Evolutionary conservation across 306 rosid species (phyloP).

Genomic region (Lathyrus aphaca): DNA sequence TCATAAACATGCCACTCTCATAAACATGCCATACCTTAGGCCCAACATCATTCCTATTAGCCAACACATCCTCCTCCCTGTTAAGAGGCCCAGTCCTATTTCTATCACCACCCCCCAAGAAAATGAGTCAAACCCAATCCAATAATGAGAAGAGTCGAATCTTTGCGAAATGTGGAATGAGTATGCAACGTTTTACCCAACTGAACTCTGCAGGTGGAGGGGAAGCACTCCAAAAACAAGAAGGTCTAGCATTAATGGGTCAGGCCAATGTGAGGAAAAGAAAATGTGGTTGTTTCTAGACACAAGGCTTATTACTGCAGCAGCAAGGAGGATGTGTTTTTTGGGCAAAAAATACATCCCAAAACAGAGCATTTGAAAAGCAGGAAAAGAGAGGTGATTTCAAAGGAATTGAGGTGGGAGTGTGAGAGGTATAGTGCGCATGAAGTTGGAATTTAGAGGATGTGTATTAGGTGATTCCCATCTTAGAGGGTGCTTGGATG

Average conservation of each 20-base stretch:
- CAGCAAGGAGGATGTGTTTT: background rate
- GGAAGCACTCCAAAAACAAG: background rate
- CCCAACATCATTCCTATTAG: background rate
- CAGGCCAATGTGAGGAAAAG: background rate
- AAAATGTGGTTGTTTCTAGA: background rate
- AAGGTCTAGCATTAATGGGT: background rate
- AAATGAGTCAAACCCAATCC: background rate
- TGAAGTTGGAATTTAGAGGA: background rate
- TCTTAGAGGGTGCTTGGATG: background rate
- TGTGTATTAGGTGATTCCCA: background rate
- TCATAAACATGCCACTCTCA: background rate
- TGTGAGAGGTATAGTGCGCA: no score
- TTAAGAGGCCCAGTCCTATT: background rate
- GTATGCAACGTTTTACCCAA: background rate
- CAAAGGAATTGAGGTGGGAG: background rate
- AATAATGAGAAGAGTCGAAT: background rate
- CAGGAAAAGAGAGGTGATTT: background rate
- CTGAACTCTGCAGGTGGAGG: constrained; percentile 1
- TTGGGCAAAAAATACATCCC: background rate
- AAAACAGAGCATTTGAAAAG: background rate
- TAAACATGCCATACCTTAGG: background rate
- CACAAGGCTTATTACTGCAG: background rate
- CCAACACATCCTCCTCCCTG: background rate
- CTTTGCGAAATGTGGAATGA: background rate
- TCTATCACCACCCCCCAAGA: no score